phyloP scores from a whole-genome alignment of 805 yeast genomes.

The Yamadazyma takamatsuzukensis region DNA sequence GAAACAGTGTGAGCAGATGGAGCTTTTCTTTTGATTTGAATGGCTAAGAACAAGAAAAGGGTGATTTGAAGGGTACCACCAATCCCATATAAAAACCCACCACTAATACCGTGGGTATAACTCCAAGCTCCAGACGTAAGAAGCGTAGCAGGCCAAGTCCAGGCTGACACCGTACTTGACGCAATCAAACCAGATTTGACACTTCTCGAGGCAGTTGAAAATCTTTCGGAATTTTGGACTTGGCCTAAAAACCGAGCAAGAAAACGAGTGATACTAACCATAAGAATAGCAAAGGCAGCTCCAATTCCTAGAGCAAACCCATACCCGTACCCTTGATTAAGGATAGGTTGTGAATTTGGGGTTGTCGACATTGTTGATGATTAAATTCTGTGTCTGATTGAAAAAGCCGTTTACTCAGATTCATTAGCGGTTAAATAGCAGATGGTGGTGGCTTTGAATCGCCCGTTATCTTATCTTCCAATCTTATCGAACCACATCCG shows the following conservation, averaged over 20 bases:
- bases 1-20: constrained; percentile 18
- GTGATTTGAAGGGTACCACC: constrained; percentile 22
- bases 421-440: too few relatives aligned
- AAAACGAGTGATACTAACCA: constrained; percentile 30
- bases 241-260: constrained; percentile 35
- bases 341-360: constrained; percentile 5
- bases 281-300: constrained; percentile 39
- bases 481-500: background rate
- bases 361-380: background rate
- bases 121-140: constrained; percentile 33
- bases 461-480: too few relatives aligned
- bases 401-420: too few relatives aligned
- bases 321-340: constrained; percentile 27
- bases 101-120: constrained; percentile 41
- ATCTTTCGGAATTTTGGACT: constrained; percentile 39
- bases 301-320: constrained; percentile 45
- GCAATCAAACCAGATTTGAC: constrained; percentile 42
- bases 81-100: constrained; percentile 33
- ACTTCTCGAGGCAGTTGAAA: constrained; percentile 43
- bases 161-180: constrained; percentile 43
- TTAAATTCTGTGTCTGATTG: too few relatives aligned
- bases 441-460: too few relatives aligned
- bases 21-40: constrained; percentile 16
- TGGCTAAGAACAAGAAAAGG: constrained; percentile 17
- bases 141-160: constrained; percentile 42